phyloP scores from a whole-genome alignment of 2,329 filamentous ascomycete genomes.

The Epichloe glyceriae region DNA sequence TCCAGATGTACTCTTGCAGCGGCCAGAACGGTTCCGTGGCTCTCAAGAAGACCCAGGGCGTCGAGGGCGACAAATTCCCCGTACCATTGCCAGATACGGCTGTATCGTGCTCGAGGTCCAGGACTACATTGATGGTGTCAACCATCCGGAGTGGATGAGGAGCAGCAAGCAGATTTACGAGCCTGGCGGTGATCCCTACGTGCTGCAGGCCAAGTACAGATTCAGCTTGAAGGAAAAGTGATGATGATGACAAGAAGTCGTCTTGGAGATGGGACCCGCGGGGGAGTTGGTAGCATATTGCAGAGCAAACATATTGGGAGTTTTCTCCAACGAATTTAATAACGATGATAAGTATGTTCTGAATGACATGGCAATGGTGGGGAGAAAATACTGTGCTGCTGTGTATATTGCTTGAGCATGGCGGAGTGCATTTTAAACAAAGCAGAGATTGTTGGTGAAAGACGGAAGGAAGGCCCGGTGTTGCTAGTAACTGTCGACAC shows the following conservation, averaged over 20 bases:
- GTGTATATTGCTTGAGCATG: too few relatives aligned
- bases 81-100: constrained; percentile 60
- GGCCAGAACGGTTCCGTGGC: constrained; percentile 59
- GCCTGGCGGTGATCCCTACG: constrained; percentile 46
- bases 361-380: neutral
- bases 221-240: constrained; percentile 35
- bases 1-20: constrained; percentile 80
- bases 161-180: constrained; percentile 41
- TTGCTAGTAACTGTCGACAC: too few relatives aligned
- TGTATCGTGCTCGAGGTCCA: constrained; percentile 86
- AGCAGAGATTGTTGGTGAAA: too few relatives aligned
- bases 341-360: neutral
- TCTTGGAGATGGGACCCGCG: neutral
- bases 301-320: too few relatives aligned
- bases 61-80: constrained; percentile 35
- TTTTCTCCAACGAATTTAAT: neutral
- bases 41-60: constrained; percentile 58
- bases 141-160: constrained; percentile 78
- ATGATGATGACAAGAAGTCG: constrained; percentile 4
- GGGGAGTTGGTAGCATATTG: neutral
- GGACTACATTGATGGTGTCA: constrained; percentile 90
- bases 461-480: too few relatives aligned
- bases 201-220: constrained; percentile 47
- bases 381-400: neutral
- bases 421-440: too few relatives aligned